Percentiles rank a stretch among this genome's conserved stretches.
These are phyloP conservation scores for Globisporangium okanoganense DNA, from an alignment of 352 stramenopile genomes.

Conservation along the genomic window DNA sequence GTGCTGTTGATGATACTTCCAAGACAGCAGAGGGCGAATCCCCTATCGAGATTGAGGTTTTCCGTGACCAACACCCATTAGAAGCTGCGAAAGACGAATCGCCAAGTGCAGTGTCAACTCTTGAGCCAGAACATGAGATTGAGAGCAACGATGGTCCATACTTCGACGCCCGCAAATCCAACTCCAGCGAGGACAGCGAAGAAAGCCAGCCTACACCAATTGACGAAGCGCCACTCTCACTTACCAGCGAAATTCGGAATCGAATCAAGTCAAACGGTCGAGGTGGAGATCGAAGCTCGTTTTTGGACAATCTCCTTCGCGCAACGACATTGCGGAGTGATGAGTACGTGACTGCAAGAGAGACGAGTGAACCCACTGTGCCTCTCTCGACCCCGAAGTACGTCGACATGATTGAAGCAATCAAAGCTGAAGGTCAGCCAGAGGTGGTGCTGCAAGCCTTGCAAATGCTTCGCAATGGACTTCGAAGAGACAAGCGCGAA, in stretches of 20 bases:
- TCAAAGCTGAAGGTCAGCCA: constrained; percentile 1
- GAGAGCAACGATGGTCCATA: constrained; percentile 18
- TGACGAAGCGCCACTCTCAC: constrained; percentile 12
- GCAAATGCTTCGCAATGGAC: constrained; percentile 25
- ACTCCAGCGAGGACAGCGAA: background rate
- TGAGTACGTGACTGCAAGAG: constrained; percentile 20
- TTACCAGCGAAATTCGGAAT: constrained; percentile 13
- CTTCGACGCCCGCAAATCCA: constrained; percentile 8
- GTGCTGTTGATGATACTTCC: background rate
- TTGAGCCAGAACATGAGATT: constrained; percentile 46
- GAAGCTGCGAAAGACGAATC: background rate
- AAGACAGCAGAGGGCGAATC: background rate
- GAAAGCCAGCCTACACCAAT: background rate
- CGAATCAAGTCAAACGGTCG: constrained; percentile 4
- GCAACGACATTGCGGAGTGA: constrained; percentile 10
- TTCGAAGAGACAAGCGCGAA: constrained; percentile 25
- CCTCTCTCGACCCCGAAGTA: constrained; percentile 12
- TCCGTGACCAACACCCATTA: background rate
- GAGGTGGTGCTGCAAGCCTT: constrained; percentile 27
- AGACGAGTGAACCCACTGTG: constrained; percentile 4
- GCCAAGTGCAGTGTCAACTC: constrained; percentile 5
- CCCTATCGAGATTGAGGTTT: background rate
- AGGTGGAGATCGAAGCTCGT: constrained; percentile 13
- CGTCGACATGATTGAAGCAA: constrained; percentile 11
- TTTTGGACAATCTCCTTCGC: constrained; percentile 14